Base-by-base conservation (phyloP, 208 protist genomes). In the Wallacemonas sp. region DNA sequence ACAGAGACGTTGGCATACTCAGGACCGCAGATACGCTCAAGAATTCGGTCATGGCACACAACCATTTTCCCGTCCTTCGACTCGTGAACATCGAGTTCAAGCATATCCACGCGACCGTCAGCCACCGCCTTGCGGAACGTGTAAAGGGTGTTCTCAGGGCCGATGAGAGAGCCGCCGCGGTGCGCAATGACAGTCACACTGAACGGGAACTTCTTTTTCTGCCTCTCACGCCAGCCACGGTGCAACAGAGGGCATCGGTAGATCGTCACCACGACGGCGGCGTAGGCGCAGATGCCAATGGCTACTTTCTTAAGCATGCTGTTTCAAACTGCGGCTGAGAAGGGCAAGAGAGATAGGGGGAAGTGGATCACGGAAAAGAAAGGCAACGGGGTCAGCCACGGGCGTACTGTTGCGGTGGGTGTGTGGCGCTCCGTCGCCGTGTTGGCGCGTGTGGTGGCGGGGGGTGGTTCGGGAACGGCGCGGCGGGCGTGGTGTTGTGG, bases 131-230 rank as follows among this genome's bases (percentile, higher is more conserved):
- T 67, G 22, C 54, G 64, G 50, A 94, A 94, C 4, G 89, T 79
- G 69, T 73, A 92, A 15, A 91, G 73, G 1, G 89, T 92, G 75
- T 94, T 94, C 53, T 94, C 85, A 9, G 89, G 89, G 10, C 80
- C 85, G 2, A 88, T 58, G 13, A 92, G 50, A 12, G 77, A 81
- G 24, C 89, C 89, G 42, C 89, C 89, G 9, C 89, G 72, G 52
- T 94, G 88, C 9, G 82, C 84, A 60, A 94, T 89, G 33, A 70
- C 67, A 0, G 75, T 78, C 2, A 91, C 36, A 21, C 73, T 30
- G 46, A 84, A 93, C 1, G 87, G 76, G 64, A 91, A 93, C 44
- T 79, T 79, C 44, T 81, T 63, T 48, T 70, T 77, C 22, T 89
- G 46, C 36, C 62, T 19, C 12, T 73, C 63, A 21, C 48, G 74